Evolutionary conservation across 2,329 filamentous ascomycete genomes (phyloP).

Genomic region (Cordyceps fumosorosea): DNA sequence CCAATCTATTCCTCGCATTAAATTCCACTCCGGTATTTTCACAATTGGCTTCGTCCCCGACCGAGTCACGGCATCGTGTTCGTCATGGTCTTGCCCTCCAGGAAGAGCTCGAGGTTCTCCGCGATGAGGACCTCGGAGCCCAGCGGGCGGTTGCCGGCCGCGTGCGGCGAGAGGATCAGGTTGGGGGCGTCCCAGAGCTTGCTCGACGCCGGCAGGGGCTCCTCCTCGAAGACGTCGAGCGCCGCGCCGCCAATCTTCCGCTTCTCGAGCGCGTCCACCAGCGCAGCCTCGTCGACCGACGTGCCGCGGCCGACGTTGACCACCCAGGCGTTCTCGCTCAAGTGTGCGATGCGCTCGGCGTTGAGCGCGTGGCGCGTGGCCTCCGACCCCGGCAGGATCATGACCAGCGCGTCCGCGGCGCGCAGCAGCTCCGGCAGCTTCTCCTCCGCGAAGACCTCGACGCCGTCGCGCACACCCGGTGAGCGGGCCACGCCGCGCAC

Average conservation of each 20-base stretch:
- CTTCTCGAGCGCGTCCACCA: conserved; percentile 37
- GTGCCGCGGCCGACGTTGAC: conserved; percentile 47
- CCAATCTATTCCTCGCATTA: background rate
- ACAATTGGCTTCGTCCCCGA: background rate
- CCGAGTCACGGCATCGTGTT: conserved; percentile 37
- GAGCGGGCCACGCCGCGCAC: conserved; percentile 53
- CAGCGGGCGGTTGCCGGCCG: conserved; percentile 55
- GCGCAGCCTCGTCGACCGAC: conserved; percentile 42
- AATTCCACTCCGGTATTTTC: background rate
- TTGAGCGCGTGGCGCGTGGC: conserved; percentile 50
- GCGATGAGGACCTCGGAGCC: conserved; percentile 53
- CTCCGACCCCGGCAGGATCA: conserved; percentile 56
- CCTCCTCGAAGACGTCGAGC: conserved; percentile 42
- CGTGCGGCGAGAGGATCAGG: conserved; percentile 48
- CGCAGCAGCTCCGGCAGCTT: conserved; percentile 45
- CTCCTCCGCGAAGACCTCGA: conserved; percentile 51
- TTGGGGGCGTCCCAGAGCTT: conserved; percentile 47
- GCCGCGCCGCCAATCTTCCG: conserved; percentile 41
- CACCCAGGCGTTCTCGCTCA: conserved; percentile 53
- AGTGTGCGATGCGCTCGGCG: conserved; percentile 41
- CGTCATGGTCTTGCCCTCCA: conserved; percentile 52
- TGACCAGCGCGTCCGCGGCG: conserved; percentile 57
- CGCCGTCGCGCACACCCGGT: conserved; percentile 50
- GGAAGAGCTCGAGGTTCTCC: conserved; percentile 52
- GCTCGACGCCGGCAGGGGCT: conserved; percentile 37